Evolutionary conservation across 176 grass and related monocot genomes (phyloP), one percentile per base, ranked within the genome.

Genomic region (Aegilops bicornis): DNA sequence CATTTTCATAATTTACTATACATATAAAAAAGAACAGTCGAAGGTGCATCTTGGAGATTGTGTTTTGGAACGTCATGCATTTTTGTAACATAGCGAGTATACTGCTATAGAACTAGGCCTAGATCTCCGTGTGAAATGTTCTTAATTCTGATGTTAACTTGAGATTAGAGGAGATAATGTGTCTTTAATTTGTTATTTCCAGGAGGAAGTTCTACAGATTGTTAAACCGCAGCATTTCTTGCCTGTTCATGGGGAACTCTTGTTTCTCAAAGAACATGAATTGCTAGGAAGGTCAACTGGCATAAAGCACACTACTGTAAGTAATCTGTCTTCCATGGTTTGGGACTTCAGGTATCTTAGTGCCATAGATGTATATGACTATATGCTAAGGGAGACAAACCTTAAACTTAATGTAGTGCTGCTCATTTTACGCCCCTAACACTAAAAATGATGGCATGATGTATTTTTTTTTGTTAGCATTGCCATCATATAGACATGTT

Each of bases 171-270:
- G 58, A 48, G 75, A 48, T 79, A 30, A 33, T 23, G 69, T 61
- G 8, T 31, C 61, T 65, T 73, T 33, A 20, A 4, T 88, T 85
- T 50, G 73, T 83, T 91, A 66, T 95, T 90, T 88, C 73, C 89
- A 99, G 97, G 97, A 96, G 72, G 97, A 99, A 90, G 97, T 99
- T 73, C 89, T 99, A 84, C 93, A 56, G 84, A 99, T 99, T 87
- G 97, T 99, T 75, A 99, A 96, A 86, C 97, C 97, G 24, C 97
- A 99, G 9, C 97, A 99, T 79, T 99, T 99, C 88, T 94, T 99
- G 72, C 97, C 97, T 75, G 90, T 99, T 88, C 97, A 99, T 90
- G 94, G 97, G 56, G 97, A 99, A 69, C 97, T 99, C 62, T 56
- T 99, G 58, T 99, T 96, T 82, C 90, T 99, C 22, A 96, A 96